A percentile compares a stretch with the other conserved stretches of the same genome.
Conservation (phyloP, 2,329 filamentous ascomycete genomes). For the Tolypocladium sp. region DNA sequence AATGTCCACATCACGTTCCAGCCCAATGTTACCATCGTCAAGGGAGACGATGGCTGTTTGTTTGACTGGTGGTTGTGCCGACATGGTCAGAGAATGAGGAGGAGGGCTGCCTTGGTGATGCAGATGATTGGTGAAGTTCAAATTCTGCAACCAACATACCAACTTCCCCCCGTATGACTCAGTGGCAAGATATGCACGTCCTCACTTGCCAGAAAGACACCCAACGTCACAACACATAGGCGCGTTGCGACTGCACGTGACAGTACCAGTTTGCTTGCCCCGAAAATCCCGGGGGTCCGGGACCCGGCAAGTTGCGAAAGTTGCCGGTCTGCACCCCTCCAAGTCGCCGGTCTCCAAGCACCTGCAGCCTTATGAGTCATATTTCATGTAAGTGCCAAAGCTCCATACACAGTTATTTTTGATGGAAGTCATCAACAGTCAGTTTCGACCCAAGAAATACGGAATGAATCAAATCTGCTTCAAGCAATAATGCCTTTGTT, state of each 20-base stretch:
- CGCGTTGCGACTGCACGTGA: too few relatives aligned
- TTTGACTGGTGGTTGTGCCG: not conserved
- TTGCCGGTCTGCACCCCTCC: not conserved
- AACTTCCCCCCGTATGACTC: not conserved
- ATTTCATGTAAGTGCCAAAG: not conserved
- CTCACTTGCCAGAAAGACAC: not conserved
- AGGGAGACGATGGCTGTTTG: not conserved
- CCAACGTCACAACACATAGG: not conserved
- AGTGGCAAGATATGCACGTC: not conserved
- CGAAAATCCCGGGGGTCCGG: not conserved
- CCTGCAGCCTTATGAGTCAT: not conserved
- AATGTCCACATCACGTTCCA: not conserved
- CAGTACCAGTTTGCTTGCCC: not conserved
- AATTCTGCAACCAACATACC: too few relatives aligned
- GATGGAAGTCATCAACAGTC: not conserved
- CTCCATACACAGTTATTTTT: not conserved
- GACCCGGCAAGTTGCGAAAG: not conserved
- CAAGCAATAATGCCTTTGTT: not conserved
- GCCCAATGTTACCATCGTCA: not conserved
- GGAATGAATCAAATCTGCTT: not conserved
- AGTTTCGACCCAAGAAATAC: not conserved
- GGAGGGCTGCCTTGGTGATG: too few relatives aligned
- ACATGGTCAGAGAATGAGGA: not conserved
- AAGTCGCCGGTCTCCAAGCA: not conserved
- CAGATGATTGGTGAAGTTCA: too few relatives aligned